Evolutionary conservation across 441 rosid species (phyloP).

Genomic region (Arabidopsis hybrid): DNA sequence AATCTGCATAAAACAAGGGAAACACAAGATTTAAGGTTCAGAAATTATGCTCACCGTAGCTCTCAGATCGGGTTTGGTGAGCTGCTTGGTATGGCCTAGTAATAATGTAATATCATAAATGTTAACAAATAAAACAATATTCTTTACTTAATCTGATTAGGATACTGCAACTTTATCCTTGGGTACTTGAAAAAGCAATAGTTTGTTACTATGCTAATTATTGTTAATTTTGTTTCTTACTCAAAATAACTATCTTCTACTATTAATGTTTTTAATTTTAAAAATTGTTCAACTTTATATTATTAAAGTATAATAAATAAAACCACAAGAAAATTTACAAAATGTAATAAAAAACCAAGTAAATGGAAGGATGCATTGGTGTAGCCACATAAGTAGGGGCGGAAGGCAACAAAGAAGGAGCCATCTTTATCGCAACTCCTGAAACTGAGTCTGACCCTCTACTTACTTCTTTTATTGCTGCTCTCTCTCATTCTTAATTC

Average conservation of each 20-base stretch:
- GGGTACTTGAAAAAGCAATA: conserved; percentile 2
- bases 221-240: neutral
- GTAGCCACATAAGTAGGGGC: conserved; percentile 6
- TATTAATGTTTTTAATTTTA: too few species aligned
- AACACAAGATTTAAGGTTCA: neutral
- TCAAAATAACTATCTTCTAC: neutral
- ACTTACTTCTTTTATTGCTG: conserved; percentile 40
- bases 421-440: conserved; percentile 34
- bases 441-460: conserved; percentile 35
- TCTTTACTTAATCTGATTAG: neutral
- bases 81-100: conserved; percentile 2
- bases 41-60: neutral
- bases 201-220: neutral
- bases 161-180: conserved; percentile 4
- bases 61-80: neutral
- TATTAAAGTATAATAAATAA: too few species aligned
- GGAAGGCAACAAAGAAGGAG: conserved; percentile 16
- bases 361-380: neutral
- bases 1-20: neutral
- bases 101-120: neutral
- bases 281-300: too few species aligned
- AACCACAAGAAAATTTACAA: too few species aligned
- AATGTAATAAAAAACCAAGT: neutral
- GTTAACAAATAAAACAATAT: neutral
- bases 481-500: conserved; percentile 19